Evolutionary conservation across 331 rosid genomes (phyloP).

Genomic region (Acacia pycnantha): DNA sequence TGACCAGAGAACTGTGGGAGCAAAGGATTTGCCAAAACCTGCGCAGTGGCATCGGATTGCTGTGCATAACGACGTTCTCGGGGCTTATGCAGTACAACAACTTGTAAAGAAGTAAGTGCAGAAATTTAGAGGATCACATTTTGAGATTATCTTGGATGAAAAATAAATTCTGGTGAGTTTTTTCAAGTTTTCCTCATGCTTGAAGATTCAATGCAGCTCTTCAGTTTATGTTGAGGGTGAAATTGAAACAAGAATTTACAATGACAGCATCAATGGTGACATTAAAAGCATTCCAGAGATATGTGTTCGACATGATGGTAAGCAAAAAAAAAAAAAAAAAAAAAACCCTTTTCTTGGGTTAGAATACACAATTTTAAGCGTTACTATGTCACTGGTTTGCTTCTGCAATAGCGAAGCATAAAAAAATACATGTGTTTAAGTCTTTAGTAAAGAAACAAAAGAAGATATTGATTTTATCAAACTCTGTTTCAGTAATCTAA

Average conservation of each 20-base stretch:
- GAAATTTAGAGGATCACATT: neutral
- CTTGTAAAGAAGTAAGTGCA: conserved; percentile 68
- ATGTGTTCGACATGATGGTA: conserved; percentile 92
- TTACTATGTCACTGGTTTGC: neutral
- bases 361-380: neutral
- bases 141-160: neutral
- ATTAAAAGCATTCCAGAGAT: conserved; percentile 94
- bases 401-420: neutral
- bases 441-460: neutral
- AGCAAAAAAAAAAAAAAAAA: neutral
- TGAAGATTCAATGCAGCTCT: conserved; percentile 65
- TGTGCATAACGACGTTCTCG: conserved; percentile 80
- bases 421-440: neutral
- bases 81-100: conserved; percentile 88
- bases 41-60: conserved; percentile 97
- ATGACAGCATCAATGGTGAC: conserved; percentile 84
- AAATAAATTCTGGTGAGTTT: neutral
- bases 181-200: conserved; percentile 31
- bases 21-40: conserved; percentile 74
- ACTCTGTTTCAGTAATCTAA: neutral
- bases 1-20: conserved; percentile 72
- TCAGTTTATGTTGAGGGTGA: conserved; percentile 95
- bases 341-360: neutral
- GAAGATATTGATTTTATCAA: neutral
- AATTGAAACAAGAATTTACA: conserved; percentile 92